phyloP scores from a whole-genome alignment of 1,284 basidiomycete species.

The Sporisorium graminicola region DNA sequence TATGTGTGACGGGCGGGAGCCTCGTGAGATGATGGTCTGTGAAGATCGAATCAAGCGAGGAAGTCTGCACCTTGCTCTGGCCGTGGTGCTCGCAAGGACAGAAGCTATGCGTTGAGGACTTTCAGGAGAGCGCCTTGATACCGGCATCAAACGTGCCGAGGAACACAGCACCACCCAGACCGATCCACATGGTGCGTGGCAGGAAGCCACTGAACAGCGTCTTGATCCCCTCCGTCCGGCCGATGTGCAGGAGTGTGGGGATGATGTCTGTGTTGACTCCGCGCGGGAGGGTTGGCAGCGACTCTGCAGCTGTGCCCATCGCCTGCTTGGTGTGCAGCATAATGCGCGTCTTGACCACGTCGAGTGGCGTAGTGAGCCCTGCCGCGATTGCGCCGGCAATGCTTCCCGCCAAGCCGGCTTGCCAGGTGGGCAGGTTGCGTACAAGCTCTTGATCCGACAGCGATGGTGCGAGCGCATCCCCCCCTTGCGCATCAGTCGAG shows the following conservation, averaged over 20 bases:
- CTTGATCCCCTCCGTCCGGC: slow-evolving; percentile 78
- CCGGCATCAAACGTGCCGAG: slow-evolving; percentile 85
- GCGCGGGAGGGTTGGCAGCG: slow-evolving; percentile 11
- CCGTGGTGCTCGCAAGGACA: no score
- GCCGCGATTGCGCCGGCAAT: slow-evolving; percentile 91
- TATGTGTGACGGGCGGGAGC: no score
- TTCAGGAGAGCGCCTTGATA: slow-evolving; percentile 47
- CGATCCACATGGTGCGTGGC: slow-evolving; percentile 94
- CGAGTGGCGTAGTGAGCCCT: slow-evolving; percentile 90
- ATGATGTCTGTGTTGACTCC: slow-evolving; percentile 63
- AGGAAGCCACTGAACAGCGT: slow-evolving; percentile 89
- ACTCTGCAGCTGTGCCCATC: neutral
- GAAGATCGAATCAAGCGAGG: no score
- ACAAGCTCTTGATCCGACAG: slow-evolving; percentile 45
- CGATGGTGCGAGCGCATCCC: neutral
- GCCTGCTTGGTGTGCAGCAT: slow-evolving; percentile 80
- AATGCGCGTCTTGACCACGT: slow-evolving; percentile 95
- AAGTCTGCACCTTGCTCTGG: neutral
- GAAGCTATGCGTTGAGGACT: no score
- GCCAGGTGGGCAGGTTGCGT: slow-evolving; percentile 76
- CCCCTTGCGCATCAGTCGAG: neutral
- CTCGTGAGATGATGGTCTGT: no score
- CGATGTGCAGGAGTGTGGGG: slow-evolving; percentile 74
- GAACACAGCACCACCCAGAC: slow-evolving; percentile 95
- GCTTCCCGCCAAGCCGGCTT: slow-evolving; percentile 91